phyloP scores from a whole-genome alignment of 2,329 filamentous ascomycete genomes.

The Paraphaeosphaeria sporulosa region DNA sequence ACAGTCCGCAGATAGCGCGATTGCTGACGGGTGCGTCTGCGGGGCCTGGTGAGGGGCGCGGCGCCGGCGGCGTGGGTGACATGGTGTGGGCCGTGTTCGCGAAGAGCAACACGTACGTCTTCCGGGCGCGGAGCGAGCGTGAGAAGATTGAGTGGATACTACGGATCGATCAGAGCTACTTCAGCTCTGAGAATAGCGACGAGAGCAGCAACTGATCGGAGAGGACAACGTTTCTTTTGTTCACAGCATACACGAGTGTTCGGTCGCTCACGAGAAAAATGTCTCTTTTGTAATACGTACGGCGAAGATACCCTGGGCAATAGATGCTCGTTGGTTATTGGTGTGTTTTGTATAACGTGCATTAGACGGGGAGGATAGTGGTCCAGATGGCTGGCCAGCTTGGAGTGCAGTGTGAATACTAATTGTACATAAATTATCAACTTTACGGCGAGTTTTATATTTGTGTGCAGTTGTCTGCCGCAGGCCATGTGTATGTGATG shows the following conservation, averaged over 20 bases:
- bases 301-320: slow-evolving; percentile 16
- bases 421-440: not conserved
- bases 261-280: not conserved
- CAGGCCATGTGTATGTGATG: no score
- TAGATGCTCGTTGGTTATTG: slow-evolving; percentile 6
- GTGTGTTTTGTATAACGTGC: not conserved
- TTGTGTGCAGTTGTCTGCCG: no score
- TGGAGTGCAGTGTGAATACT: not conserved
- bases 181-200: slow-evolving; percentile 36
- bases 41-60: slow-evolving; percentile 14
- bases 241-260: not conserved
- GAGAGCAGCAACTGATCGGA: slow-evolving; percentile 1
- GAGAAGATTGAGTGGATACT: slow-evolving; percentile 98
- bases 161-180: slow-evolving; percentile 85
- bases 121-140: slow-evolving; percentile 84
- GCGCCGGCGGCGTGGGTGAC: slow-evolving; percentile 50
- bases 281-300: not conserved
- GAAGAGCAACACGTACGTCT: slow-evolving; percentile 92
- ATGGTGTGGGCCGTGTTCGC: slow-evolving; percentile 91
- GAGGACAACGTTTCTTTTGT: not conserved
- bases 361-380: not conserved
- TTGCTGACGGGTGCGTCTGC: slow-evolving; percentile 64
- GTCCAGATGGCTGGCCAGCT: not conserved
- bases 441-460: not conserved
- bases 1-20: slow-evolving; percentile 84